Conservation (phyloP, 495 filamentous ascomycete species). For the Penicillium bovifimosum region DNA sequence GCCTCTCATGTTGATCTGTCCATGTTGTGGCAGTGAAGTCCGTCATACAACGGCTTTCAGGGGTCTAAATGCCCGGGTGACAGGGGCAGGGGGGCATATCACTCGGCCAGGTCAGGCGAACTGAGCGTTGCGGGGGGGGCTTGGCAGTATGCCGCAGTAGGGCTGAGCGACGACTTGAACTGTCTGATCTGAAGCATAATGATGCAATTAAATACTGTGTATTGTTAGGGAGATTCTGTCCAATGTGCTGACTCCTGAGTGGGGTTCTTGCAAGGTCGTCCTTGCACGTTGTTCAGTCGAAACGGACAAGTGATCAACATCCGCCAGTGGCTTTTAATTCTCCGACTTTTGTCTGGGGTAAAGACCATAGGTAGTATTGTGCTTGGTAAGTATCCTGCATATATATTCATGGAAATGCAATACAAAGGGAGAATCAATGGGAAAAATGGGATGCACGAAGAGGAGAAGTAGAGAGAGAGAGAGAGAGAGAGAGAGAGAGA, state of each 20-base stretch:
- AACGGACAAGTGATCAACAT: background rate
- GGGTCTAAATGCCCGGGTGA: background rate
- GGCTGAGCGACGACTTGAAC: background rate
- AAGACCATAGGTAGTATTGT: no score
- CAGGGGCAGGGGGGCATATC: background rate
- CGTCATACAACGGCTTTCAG: background rate
- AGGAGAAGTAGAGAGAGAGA: no score
- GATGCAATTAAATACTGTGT: background rate
- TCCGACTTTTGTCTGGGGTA: no score
- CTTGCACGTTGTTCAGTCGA: background rate
- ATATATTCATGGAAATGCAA: no score
- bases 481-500: no score
- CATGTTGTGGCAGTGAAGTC: background rate
- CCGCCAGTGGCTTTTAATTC: no score
- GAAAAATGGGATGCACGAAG: no score
- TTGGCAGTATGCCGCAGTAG: conserved; percentile 10
- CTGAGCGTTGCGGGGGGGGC: background rate
- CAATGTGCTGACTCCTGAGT: background rate
- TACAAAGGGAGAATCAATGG: no score
- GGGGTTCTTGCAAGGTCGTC: background rate
- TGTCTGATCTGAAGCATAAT: background rate
- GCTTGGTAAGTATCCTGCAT: no score
- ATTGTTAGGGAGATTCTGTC: background rate
- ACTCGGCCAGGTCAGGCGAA: conserved; percentile 11
- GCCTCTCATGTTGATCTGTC: background rate